Base-by-base conservation (phyloP, 1,139 yeast species). In the Scheffersomyces insectosa region DNA sequence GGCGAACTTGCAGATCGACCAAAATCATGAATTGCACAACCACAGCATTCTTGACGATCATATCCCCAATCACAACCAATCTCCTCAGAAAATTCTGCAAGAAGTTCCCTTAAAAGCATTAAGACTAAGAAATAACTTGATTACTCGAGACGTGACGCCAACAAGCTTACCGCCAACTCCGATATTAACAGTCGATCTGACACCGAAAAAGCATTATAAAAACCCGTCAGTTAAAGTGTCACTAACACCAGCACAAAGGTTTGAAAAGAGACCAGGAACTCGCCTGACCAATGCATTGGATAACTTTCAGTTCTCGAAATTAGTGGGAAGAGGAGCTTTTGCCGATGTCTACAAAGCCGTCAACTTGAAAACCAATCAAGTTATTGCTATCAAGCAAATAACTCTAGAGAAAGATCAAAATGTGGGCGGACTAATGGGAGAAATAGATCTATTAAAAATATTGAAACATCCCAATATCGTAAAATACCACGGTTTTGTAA, bases 321-420 rank as follows among this genome's bases (percentile, higher is more conserved):
- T 82, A 27, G 68, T 88, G 3, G 96, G 96, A 3, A 76, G 77
- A 43, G 96, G 96, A 2, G 95, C 95, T 0, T 85, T 80, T 57
- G 96, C 95, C 0, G 73, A 77, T 16, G 96, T 88, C 3, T 86
- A 80, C 60, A 72, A 79, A 42, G 95, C 87, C 1, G 68, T 79
- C 29, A 88, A 89, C 55, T 68, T 77, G 45, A 70, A 68, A 41
- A 85, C 88, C 0, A 81, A 82, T 4, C 85, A 82, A 43, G 77
- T 83, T 3, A 89, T 87, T 9, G 99, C 99, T 0, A 83, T 93
- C 41, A 93, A 95, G 62, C 93, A 87, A 57, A 83, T 93, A 25
- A 70, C 79, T 23, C 71, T 88, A 37, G 85, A 72, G 31, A 61
- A 60, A 43, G 72, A 67, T 47, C 75, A 72, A 49, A 70, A 72